A percentile compares a stretch with the other conserved stretches of the same genome.
phyloP scores from a whole-genome alignment of 2,329 filamentous ascomycete genomes.

The Decorospora gaudefroyi region DNA sequence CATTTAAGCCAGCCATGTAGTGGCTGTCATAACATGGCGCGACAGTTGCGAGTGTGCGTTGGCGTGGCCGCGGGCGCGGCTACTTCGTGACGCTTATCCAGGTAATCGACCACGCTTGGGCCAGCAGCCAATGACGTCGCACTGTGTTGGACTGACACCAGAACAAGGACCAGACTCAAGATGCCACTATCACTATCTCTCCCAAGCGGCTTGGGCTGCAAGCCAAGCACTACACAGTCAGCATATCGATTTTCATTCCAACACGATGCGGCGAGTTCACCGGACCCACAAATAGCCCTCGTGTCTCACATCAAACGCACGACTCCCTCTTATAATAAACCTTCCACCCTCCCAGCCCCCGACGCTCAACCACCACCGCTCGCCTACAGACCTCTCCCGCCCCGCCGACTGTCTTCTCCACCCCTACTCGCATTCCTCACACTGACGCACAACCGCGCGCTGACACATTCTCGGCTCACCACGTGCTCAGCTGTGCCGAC shows the following conservation, averaged over 20 bases:
- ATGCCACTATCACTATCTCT: too few relatives aligned
- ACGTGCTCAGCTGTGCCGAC: conserved; percentile 13
- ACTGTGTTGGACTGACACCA: neutral
- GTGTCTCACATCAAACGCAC: too few relatives aligned
- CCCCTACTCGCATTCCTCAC: conserved; percentile 2
- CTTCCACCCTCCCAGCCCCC: neutral
- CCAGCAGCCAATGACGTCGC: conserved; percentile 16
- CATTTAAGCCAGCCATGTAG: conserved; percentile 24
- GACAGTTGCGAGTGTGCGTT: conserved; percentile 3
- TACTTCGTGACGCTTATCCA: conserved; percentile 13
- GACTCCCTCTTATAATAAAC: neutral
- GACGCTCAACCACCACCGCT: neutral
- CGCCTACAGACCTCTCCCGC: neutral
- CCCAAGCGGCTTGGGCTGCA: too few relatives aligned
- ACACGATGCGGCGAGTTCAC: too few relatives aligned
- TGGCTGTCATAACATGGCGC: conserved; percentile 12
- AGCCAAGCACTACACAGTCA: too few relatives aligned
- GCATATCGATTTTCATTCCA: too few relatives aligned
- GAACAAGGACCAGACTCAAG: neutral
- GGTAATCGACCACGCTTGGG: conserved; percentile 13
- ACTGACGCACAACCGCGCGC: too few relatives aligned
- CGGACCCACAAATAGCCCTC: too few relatives aligned
- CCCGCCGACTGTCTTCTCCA: neutral
- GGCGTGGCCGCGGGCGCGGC: neutral
- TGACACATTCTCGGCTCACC: conserved; percentile 14